A percentile compares a stretch with the other conserved stretches of the same genome.
phyloP scores from a whole-genome alignment of 2,329 filamentous ascomycete species.

The Aphanoascus verrucosus region DNA sequence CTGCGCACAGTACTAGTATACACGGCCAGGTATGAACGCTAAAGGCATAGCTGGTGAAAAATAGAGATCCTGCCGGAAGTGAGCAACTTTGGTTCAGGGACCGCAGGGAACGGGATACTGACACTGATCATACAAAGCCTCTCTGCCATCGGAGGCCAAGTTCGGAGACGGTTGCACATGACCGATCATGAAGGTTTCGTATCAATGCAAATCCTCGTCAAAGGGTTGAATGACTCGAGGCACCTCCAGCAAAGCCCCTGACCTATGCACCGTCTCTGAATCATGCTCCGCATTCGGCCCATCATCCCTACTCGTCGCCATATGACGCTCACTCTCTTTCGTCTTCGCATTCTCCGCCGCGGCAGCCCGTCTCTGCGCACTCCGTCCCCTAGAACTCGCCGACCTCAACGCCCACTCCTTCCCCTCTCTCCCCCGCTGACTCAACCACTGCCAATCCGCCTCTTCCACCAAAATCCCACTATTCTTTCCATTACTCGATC shows the following conservation, averaged over 20 bases:
- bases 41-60: too few relatives aligned
- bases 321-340: not conserved
- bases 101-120: too few relatives aligned
- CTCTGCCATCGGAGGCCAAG: not conserved
- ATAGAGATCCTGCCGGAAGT: too few relatives aligned
- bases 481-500: conserved; percentile 16
- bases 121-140: too few relatives aligned
- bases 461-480: conserved; percentile 21
- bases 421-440: conserved; percentile 18
- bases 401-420: conserved; percentile 18
- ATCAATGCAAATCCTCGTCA: not conserved
- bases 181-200: not conserved
- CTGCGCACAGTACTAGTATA: too few relatives aligned
- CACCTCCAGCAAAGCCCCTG: not conserved
- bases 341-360: not conserved
- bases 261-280: not conserved
- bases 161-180: not conserved
- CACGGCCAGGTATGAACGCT: too few relatives aligned
- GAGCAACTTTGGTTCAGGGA: too few relatives aligned
- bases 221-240: not conserved
- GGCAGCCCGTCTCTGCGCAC: conserved; percentile 1
- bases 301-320: not conserved
- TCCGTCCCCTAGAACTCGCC: conserved; percentile 13
- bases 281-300: not conserved
- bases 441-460: conserved; percentile 21